Evolutionary conservation across 2,329 filamentous ascomycete genomes (phyloP).

Genomic region (Beauveria australis): DNA sequence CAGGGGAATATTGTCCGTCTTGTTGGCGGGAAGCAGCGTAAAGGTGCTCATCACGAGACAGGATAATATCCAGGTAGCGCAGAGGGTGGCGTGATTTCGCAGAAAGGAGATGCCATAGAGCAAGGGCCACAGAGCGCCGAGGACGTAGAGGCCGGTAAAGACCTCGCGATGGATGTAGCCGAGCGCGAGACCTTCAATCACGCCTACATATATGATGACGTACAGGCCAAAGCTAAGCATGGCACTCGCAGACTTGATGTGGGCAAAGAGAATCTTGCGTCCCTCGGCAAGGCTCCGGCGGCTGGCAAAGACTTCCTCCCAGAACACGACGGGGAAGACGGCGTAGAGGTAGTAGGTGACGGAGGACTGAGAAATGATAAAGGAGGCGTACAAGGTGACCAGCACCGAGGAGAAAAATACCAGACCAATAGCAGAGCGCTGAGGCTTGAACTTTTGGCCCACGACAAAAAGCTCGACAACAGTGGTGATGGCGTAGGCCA

Average conservation of each 20-base stretch:
- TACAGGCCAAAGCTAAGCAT: slow-evolving; percentile 56
- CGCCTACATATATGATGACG: slow-evolving; percentile 56
- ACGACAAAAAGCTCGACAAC: slow-evolving; percentile 85
- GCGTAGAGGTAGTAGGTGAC: slow-evolving; percentile 83
- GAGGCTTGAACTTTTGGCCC: slow-evolving; percentile 56
- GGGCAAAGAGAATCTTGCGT: slow-evolving; percentile 57
- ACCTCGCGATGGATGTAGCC: slow-evolving; percentile 89
- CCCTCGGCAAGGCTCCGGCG: slow-evolving; percentile 62
- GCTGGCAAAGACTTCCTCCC: slow-evolving; percentile 87
- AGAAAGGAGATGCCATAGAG: slow-evolving; percentile 69
- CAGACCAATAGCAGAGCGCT: slow-evolving; percentile 51
- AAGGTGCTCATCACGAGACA: slow-evolving; percentile 84
- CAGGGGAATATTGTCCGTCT: slow-evolving; percentile 65
- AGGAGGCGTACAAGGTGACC: slow-evolving; percentile 67
- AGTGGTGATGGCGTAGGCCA: slow-evolving; percentile 81
- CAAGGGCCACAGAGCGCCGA: slow-evolving; percentile 71
- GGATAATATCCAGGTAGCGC: slow-evolving; percentile 63
- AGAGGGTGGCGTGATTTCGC: slow-evolving; percentile 53
- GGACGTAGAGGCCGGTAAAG: slow-evolving; percentile 69
- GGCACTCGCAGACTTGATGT: slow-evolving; percentile 54
- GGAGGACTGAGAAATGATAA: slow-evolving; percentile 72
- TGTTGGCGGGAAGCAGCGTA: slow-evolving; percentile 79
- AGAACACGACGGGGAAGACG: slow-evolving; percentile 88
- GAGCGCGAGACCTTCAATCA: slow-evolving; percentile 76
- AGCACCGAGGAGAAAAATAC: slow-evolving; percentile 68